These are phyloP conservation scores for Trichoderma orchidacearum DNA, from an alignment of 495 filamentous ascomycete genomes.

Conservation along the genomic window DNA sequence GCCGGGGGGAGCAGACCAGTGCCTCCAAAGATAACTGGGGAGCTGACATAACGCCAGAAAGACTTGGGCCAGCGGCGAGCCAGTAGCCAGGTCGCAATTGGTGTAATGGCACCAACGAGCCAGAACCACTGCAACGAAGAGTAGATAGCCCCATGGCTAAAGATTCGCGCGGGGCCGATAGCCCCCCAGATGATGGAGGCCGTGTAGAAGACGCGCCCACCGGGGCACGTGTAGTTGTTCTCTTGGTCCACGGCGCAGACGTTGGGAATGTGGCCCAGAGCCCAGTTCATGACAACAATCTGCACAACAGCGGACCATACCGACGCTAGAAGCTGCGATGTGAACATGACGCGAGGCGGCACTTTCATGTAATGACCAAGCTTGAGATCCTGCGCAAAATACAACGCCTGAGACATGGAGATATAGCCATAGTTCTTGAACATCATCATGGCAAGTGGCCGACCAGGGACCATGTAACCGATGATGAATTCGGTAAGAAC, in stretches of 20 bases:
- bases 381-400: slow-evolving; percentile 36
- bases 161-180: slow-evolving; percentile 41
- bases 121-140: slow-evolving; percentile 55
- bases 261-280: slow-evolving; percentile 44
- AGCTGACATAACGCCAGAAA: slow-evolving; percentile 43
- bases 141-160: slow-evolving; percentile 48
- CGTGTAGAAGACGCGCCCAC: slow-evolving; percentile 51
- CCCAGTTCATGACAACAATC: slow-evolving; percentile 53
- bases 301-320: slow-evolving; percentile 52
- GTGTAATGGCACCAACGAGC: slow-evolving; percentile 45
- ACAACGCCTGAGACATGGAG: slow-evolving; percentile 25
- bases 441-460: slow-evolving; percentile 54
- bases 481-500: slow-evolving; percentile 57
- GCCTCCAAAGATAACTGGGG: slow-evolving; percentile 55
- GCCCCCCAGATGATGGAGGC: slow-evolving; percentile 39
- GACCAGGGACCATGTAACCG: slow-evolving; percentile 54
- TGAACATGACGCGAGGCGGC: slow-evolving; percentile 51
- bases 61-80: slow-evolving; percentile 47
- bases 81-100: slow-evolving; percentile 45
- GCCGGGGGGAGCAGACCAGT: slow-evolving; percentile 49
- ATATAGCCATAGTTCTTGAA: slow-evolving; percentile 67
- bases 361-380: slow-evolving; percentile 62
- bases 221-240: slow-evolving; percentile 49
- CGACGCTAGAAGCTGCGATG: slow-evolving; percentile 50
- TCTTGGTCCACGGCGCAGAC: slow-evolving; percentile 43